Evolutionary conservation across 2,329 filamentous ascomycete genomes (phyloP).

Genomic region (Aureobasidium musti): DNA sequence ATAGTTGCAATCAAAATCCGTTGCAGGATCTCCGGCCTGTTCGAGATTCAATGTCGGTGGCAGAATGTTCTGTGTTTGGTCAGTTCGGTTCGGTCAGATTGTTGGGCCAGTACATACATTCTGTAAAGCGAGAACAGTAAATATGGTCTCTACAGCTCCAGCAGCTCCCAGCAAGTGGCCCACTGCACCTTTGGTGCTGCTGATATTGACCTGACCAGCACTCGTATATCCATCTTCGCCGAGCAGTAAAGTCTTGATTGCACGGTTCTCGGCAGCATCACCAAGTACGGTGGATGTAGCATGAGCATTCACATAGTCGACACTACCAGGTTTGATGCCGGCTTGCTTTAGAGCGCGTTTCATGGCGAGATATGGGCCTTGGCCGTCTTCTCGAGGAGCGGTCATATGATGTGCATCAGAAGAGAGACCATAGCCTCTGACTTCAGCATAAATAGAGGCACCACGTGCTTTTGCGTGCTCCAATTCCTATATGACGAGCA

Average conservation of each 20-base stretch:
- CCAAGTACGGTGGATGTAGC: conserved; percentile 86
- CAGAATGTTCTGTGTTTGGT: conserved; percentile 62
- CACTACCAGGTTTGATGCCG: conserved; percentile 63
- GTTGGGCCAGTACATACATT: conserved; percentile 57
- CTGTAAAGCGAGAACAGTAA: conserved; percentile 75
- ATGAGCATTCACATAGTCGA: conserved; percentile 95
- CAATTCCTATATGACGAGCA: conserved; percentile 59
- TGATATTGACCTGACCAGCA: conserved; percentile 72
- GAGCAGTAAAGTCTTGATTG: conserved; percentile 75
- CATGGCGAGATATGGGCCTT: conserved; percentile 84
- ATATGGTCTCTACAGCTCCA: conserved; percentile 85
- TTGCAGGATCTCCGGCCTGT: conserved; percentile 59
- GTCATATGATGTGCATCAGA: conserved; percentile 95
- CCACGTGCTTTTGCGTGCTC: conserved; percentile 80
- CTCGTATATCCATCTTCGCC: conserved; percentile 66
- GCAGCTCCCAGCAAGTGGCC: conserved; percentile 91
- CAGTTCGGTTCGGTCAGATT: conserved; percentile 39
- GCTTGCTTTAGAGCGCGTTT: conserved; percentile 75
- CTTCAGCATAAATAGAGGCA: conserved; percentile 82
- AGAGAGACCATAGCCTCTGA: conserved; percentile 86
- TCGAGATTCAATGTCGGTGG: conserved; percentile 86
- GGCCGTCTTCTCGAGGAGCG: conserved; percentile 78
- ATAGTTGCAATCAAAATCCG: conserved; percentile 79
- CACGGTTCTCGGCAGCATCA: conserved; percentile 82
- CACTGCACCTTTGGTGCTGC: conserved; percentile 90